phyloP scores from a whole-genome alignment of 768 basidiomycete genomes.

The Lactarius tabidus region DNA sequence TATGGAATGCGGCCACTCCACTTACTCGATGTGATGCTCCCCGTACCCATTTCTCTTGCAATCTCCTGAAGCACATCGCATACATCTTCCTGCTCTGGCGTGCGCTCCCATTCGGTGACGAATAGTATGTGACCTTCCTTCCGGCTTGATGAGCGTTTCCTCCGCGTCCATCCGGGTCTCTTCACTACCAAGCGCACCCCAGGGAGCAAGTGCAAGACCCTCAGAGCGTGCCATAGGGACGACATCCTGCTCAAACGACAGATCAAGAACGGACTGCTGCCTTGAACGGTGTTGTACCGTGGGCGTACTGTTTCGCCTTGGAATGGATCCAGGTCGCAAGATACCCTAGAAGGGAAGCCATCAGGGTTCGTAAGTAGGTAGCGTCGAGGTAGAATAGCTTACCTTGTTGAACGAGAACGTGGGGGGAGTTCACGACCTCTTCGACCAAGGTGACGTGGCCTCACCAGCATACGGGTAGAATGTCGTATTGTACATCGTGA shows the following conservation, averaged over 20 bases:
- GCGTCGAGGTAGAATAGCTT: no score
- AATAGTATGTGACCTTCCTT: slow-evolving; percentile 28
- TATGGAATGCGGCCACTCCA: neutral
- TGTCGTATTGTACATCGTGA: no score
- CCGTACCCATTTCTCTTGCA: slow-evolving; percentile 36
- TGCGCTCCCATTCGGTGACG: slow-evolving; percentile 34
- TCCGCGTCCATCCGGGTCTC: slow-evolving; percentile 38
- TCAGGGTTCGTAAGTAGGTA: no score
- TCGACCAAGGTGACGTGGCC: no score
- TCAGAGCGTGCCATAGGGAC: slow-evolving; percentile 33
- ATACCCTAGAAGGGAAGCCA: no score
- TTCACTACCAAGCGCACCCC: slow-evolving; percentile 39
- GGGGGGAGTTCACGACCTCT: no score
- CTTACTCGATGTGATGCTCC: slow-evolving; percentile 27
- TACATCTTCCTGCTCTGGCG: slow-evolving; percentile 20
- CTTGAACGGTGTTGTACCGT: no score
- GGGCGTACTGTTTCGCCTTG: no score
- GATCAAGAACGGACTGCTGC: slow-evolving; percentile 2
- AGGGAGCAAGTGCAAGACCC: slow-evolving; percentile 22
- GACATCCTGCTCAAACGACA: slow-evolving; percentile 44
- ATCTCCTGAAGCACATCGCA: slow-evolving; percentile 37
- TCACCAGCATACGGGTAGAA: no score
- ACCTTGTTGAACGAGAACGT: no score
- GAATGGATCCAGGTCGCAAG: no score
- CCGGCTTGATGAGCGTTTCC: slow-evolving; percentile 30